Evolutionary conservation across 148 eudicot species (phyloP), one percentile per base, ranked within the genome.

Genomic region (Linanthus parryae): DNA sequence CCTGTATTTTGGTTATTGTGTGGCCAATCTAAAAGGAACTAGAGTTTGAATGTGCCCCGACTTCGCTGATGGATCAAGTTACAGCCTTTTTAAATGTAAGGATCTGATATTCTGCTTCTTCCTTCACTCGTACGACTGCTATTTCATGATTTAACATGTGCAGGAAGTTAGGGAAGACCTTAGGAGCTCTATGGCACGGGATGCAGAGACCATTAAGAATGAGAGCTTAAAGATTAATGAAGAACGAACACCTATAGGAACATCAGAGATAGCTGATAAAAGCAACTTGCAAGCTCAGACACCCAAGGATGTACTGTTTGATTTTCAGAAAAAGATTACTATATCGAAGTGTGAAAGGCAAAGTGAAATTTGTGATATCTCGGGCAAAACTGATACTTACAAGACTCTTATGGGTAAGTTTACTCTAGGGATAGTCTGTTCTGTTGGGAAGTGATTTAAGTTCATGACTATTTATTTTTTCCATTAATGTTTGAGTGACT

Each of bases 151-250:
- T 18, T 20, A 40, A 26, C 44, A 17, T 50, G 25, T 63, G 21
- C 73, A 90, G 97, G 84, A 78, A 72, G 79, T 82, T 45, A 88
- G 99, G 70, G 91, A 84, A 69, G 88, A 88, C 56, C 91, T 94
- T 59, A 73, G 99, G 73, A 75, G 69, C 65, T 74, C 96, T 63
- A 94, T 94, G 96, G 96, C 95, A 15, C 84, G 74, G 49, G 96
- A 94, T 80, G 96, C 86, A 16, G 80, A 71, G 58, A 64, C 73
- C 52, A 70, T 94, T 27, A 84, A 78, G 73, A 84, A 84, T 63
- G 96, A 88, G 73, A 74, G 72, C 76, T 75, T 84, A 20, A 68
- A 48, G 56, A 50, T 57, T 44, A 63, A 60, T 15, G 57, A 61
- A 25, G 56, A 70, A 62, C 64, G 48, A 14, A 72, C 54, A 19